Evolutionary conservation across 1,139 yeast genomes (phyloP).

Genomic region (Zhuliangozyma blackwelliae): DNA sequence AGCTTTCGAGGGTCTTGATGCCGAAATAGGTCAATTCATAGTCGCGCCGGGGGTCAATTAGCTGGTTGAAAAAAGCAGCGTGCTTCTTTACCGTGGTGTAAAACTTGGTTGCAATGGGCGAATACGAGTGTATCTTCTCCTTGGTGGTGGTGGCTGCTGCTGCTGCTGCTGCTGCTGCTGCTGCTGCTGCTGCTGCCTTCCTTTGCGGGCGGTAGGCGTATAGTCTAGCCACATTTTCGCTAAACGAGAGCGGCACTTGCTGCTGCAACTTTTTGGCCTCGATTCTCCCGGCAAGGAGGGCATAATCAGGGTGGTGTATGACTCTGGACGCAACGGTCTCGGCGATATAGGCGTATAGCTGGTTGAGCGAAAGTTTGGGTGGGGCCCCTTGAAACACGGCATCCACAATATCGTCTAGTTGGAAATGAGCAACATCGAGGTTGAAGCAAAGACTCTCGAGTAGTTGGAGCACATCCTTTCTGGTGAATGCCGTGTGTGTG

Average conservation of each 20-base stretch:
- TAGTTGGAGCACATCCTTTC: constrained; percentile 12
- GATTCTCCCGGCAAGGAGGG: constrained; percentile 46
- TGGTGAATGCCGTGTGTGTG: constrained; percentile 12
- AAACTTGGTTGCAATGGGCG: constrained; percentile 23
- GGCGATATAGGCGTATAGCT: constrained; percentile 35
- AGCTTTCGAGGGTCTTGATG: constrained; percentile 46
- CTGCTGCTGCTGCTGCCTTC: too few species aligned
- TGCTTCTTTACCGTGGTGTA: constrained; percentile 28
- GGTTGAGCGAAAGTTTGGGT: constrained; percentile 21
- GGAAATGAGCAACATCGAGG: constrained; percentile 17
- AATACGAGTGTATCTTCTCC: constrained; percentile 9
- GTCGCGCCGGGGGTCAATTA: constrained; percentile 37
- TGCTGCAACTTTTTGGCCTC: constrained; percentile 31
- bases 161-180: too few species aligned
- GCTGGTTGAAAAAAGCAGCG: constrained; percentile 28
- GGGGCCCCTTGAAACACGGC: constrained; percentile 30
- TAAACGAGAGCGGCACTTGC: constrained; percentile 23
- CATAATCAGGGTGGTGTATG: constrained; percentile 43
- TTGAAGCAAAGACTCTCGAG: constrained; percentile 15
- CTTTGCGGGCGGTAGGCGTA: constrained; percentile 12
- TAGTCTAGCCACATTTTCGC: constrained; percentile 28
- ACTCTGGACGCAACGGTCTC: constrained; percentile 45
- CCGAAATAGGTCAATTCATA: constrained; percentile 47
- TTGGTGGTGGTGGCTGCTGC: too few species aligned
- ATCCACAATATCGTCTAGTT: constrained; percentile 20